Conservation (phyloP, 176 grass and related monocot species). For the Oryza glaberrima region DNA sequence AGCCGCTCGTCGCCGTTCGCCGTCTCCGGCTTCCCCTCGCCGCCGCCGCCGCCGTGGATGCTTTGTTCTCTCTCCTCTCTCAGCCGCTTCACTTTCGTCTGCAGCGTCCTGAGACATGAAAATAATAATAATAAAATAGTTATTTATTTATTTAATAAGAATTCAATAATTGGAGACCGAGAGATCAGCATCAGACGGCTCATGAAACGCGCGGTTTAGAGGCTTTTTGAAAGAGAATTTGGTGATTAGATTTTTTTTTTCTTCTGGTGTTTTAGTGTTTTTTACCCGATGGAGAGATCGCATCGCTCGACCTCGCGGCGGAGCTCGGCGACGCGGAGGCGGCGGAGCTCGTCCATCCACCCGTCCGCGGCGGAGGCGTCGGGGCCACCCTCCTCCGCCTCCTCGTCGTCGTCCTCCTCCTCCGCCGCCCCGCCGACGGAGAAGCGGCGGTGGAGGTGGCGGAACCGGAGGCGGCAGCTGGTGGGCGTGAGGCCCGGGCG, state of each 20-base stretch:
- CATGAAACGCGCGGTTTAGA: background rate
- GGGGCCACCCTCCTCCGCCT: background rate
- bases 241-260: slow-evolving; percentile 2
- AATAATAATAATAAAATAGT: background rate
- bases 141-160: background rate
- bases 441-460: slow-evolving; percentile 79
- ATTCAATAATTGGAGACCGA: background rate
- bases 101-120: slow-evolving; percentile 56
- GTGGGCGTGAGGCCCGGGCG: slow-evolving; percentile 52
- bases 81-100: slow-evolving; percentile 78
- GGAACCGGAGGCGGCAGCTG: slow-evolving; percentile 77
- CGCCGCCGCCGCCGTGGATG: slow-evolving; percentile 6
- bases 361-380: slow-evolving; percentile 51
- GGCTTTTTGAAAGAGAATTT: background rate
- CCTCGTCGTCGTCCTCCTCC: background rate
- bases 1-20: slow-evolving; percentile 33
- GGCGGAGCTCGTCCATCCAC: slow-evolving; percentile 90
- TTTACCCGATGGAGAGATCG: slow-evolving; percentile 93
- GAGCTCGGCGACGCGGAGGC: slow-evolving; percentile 88
- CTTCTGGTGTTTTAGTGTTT: background rate
- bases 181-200: slow-evolving; percentile 45
- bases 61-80: slow-evolving; percentile 61
- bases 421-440: slow-evolving; percentile 10
- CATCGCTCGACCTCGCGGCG: slow-evolving; percentile 88
- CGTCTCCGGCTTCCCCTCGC: slow-evolving; percentile 40